Percentiles rank a stretch among this genome's conserved stretches.
These are phyloP conservation scores for Kokia cookei DNA, from an alignment of 441 rosid species.

Conservation along the genomic window DNA sequence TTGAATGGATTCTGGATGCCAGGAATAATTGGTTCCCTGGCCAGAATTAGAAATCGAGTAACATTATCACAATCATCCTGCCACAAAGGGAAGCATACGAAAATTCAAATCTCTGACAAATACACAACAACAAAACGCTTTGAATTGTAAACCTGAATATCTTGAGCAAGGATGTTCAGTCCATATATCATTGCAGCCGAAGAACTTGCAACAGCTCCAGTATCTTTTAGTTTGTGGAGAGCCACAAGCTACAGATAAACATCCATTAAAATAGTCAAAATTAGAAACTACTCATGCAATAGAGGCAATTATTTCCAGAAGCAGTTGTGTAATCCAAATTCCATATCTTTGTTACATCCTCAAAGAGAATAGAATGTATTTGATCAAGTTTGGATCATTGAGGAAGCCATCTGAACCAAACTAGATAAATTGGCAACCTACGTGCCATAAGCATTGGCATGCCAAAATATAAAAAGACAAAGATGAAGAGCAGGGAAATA, in stretches of 20 bases:
- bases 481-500: not conserved
- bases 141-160: slow-evolving; percentile 68
- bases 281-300: not conserved
- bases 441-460: not conserved
- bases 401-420: not conserved
- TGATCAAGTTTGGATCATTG: not conserved
- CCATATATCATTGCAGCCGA: not conserved
- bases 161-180: slow-evolving; percentile 59
- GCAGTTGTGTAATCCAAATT: not conserved
- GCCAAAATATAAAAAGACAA: not conserved
- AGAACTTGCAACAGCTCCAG: slow-evolving; percentile 43
- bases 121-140: slow-evolving; percentile 2
- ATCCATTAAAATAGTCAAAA: not conserved
- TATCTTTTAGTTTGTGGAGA: slow-evolving; percentile 48
- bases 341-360: not conserved
- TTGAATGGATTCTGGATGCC: slow-evolving; percentile 74
- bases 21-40: slow-evolving; percentile 93
- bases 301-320: not conserved
- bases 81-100: slow-evolving; percentile 8
- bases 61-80: slow-evolving; percentile 75
- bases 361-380: not conserved
- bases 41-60: slow-evolving; percentile 10
- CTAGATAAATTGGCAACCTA: not conserved
- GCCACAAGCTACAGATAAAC: slow-evolving; percentile 36
- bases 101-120: not conserved